Evolutionary conservation across 176 grass and related monocot species (phyloP).

Genomic region (Ampelocalamus luodianensis): DNA sequence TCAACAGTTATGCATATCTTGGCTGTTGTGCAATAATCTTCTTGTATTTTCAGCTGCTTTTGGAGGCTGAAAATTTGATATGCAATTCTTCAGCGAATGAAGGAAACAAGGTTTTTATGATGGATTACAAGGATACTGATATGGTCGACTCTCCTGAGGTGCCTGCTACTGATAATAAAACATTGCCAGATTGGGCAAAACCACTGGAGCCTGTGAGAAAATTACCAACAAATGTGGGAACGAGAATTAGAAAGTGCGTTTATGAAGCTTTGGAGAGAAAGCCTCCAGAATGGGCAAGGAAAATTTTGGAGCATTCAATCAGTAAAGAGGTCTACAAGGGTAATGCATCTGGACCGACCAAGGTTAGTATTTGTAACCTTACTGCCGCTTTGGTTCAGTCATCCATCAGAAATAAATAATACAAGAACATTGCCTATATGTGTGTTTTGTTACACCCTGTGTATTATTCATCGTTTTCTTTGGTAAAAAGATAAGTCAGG

Average conservation of each 20-base stretch:
- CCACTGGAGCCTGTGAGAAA: conserved; percentile 91
- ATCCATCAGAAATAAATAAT: background rate
- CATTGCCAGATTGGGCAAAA: conserved; percentile 88
- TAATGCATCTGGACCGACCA: conserved; percentile 96
- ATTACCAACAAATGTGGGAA: conserved; percentile 98
- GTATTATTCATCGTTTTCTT: background rate
- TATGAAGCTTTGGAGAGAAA: conserved; percentile 79
- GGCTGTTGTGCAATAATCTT: conserved; percentile 45
- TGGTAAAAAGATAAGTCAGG: background rate
- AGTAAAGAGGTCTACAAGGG: conserved; percentile 99
- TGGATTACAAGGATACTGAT: conserved; percentile 77
- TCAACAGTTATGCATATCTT: conserved; percentile 30
- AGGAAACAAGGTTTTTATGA: conserved; percentile 66
- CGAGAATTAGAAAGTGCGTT: conserved; percentile 98
- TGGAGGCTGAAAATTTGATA: conserved; percentile 83
- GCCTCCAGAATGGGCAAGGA: conserved; percentile 94
- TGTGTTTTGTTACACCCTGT: background rate
- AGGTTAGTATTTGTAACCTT: conserved; percentile 70
- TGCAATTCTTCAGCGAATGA: conserved; percentile 55
- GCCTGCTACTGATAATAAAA: conserved; percentile 52
- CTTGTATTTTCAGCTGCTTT: conserved; percentile 84
- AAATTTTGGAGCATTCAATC: conserved; percentile 93
- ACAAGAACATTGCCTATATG: background rate
- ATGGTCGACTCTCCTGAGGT: conserved; percentile 55
- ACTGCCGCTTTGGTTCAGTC: background rate